phyloP scores from a whole-genome alignment of 208 protist species.

The Leishmania guyanensis region DNA sequence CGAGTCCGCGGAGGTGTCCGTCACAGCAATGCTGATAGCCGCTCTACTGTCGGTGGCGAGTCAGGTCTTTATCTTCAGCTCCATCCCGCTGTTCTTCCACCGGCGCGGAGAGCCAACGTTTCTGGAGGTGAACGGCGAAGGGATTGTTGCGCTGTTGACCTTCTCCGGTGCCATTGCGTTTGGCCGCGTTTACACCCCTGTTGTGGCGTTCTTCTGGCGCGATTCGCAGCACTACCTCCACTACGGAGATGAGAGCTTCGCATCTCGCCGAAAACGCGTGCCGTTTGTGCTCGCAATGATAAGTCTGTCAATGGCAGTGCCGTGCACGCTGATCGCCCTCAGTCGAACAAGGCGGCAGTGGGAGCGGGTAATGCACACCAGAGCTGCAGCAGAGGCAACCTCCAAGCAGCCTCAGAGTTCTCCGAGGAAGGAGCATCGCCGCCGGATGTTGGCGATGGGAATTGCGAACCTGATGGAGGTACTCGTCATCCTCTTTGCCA shows the following conservation, averaged over 20 bases:
- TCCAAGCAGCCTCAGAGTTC: not conserved
- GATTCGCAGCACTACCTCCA: conserved; percentile 14
- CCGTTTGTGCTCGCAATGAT: conserved; percentile 72
- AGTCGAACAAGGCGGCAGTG: conserved; percentile 59
- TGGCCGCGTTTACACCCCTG: conserved; percentile 53
- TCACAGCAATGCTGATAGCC: conserved; percentile 43
- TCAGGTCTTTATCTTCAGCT: conserved; percentile 65
- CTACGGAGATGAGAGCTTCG: conserved; percentile 11
- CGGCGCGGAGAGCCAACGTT: conserved; percentile 40
- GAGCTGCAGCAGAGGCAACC: not conserved
- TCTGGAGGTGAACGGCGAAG: conserved; percentile 78
- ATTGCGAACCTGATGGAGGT: conserved; percentile 59
- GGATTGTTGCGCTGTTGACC: conserved; percentile 67
- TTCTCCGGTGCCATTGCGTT: conserved; percentile 63
- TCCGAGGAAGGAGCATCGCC: conserved; percentile 3
- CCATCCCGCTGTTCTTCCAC: conserved; percentile 63
- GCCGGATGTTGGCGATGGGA: conserved; percentile 19
- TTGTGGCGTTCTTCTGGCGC: conserved; percentile 38
- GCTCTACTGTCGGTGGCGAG: conserved; percentile 57
- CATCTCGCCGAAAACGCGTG: conserved; percentile 36
- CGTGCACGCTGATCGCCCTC: conserved; percentile 68
- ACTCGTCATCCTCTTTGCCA: conserved; percentile 47
- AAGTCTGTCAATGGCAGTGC: conserved; percentile 56
- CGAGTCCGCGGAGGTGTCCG: conserved; percentile 41
- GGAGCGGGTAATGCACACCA: conserved; percentile 12